Base-by-base conservation (phyloP, 176 grass and related monocot species). In the Raddia guianensis region DNA sequence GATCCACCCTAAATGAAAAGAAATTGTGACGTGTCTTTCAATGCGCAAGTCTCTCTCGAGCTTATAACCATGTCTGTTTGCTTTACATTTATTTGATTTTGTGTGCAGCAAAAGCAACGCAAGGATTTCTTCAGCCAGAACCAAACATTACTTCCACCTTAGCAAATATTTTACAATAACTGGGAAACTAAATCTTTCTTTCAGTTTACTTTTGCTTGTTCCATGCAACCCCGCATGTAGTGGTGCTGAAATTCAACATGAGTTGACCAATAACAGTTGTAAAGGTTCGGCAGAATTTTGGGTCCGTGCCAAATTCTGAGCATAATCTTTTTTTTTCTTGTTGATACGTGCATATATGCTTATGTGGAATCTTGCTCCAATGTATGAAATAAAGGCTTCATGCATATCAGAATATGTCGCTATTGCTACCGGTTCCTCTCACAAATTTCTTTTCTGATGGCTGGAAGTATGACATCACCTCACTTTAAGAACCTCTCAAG, bases 321-420 rank as follows among this genome's bases (percentile, higher is more conserved):
- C 44, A 63, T 45, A 43, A 75, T 75, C 35, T 43, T 76, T 76
- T 3, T 14, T 76, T 66, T 48, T 62, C 56, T 11, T 27, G 13
- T 34, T 33, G 56, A 76, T 81, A n/a, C 79, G 18, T 50, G 71
- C 61, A 83, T 66, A 83, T 67, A 83, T 74, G 61, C 81, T 56
- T 13, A 14, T 57, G 51, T 48, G 6, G 71, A 66, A 67, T 55
- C 63, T 74, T 75, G 7, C 60, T 45, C 50, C 66, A 81, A 62
- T 35, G 56, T 11, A 44, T 33, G 40, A 67, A 44, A 64, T 6
- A 6, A 64, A 64, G 45, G 40, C 47, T 35, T 20, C 14, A 35
- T 3, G 15, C 5, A 54, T 66, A 51, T 55, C 2, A 8, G 12
- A 56, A 83, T 74, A 34, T 44, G 37, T 78, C 13, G 16, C 6